Conservation (phyloP, 352 stramenopile genomes). For the Hyaloperonospora brassicae region DNA sequence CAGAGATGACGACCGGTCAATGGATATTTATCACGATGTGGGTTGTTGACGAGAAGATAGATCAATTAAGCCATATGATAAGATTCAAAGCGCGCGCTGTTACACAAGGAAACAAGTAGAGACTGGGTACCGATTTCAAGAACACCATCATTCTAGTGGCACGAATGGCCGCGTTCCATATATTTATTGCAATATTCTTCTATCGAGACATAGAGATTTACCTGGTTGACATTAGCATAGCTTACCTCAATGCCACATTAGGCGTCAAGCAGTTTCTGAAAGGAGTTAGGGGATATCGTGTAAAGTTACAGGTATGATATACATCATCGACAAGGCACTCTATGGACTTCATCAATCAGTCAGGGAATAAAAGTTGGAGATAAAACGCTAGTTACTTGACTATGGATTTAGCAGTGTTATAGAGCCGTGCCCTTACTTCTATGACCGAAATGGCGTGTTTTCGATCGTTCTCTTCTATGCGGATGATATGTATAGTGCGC, state of each 20-base stretch:
- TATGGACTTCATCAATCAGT: not conserved
- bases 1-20: not conserved
- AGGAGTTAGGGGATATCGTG: too few species aligned
- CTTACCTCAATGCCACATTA: not conserved
- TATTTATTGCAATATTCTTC: constrained; percentile 8
- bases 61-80: constrained; percentile 2
- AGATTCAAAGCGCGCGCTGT: constrained; percentile 2
- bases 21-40: constrained; percentile 8
- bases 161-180: constrained; percentile 7
- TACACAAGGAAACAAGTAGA: not conserved
- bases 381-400: not conserved
- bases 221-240: too few species aligned
- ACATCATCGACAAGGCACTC: not conserved
- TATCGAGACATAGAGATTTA: constrained; percentile 6
- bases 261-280: not conserved
- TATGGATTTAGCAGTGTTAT: too few species aligned
- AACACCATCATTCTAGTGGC: constrained; percentile 9
- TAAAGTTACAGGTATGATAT: not conserved
- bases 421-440: too few species aligned
- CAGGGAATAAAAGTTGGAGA: not conserved
- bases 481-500: too few species aligned
- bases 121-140: constrained; percentile 8
- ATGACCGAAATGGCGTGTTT: too few species aligned
- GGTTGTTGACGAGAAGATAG: constrained; percentile 4
- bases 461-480: too few species aligned